Base-by-base conservation (phyloP, 2,329 filamentous ascomycete species). In the Botrytis porri region DNA sequence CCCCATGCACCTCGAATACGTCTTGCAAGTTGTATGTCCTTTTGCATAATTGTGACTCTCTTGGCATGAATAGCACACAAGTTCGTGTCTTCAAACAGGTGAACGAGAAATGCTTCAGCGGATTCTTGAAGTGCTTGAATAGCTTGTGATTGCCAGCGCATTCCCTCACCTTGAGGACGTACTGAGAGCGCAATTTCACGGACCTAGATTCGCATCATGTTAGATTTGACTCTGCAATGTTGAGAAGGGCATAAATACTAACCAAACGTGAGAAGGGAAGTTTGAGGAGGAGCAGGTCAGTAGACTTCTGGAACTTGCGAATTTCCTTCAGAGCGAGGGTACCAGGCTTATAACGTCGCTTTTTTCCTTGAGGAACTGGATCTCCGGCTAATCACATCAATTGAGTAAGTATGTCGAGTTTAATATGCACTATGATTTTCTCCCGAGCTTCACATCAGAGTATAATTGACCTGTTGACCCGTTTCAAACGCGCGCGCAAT, bases 31-130 rank as follows among this genome's bases (percentile, higher is more conserved):
- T 98, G 95, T 79, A 99, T 97, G 83, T 98, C 96, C 85, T 97
- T 97, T 83, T 96, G 94, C 93, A 97, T 95, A 79, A 98, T 97
- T 57, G 95, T 98, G 70, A 98, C 94, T 81, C 95, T 88, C 85
- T 97, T 98, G 75, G 95, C 96, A 84, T 98, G 95, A 79, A 98
- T 95, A 75, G 95, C 96, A 84, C 95, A 98, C 60, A 98, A 88
- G 84, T 98, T 98, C 77, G 93, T 93, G 83, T 97, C 94, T 82
- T 98, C 95, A 81, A 98, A 98, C n/a, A 98, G 86, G 81, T 97
- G 95, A 74, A 98, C 93, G 78, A 98, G 87, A 83, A 97, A 98
- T 8, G 95, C 95, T 84, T 98, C 95, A n/a, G 95, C 90, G 22
- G 95, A 94, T 86, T 98, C 95, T 84, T 98, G 95, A 4, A 98